Percentiles rank a stretch among this genome's conserved stretches.
Conservation (phyloP, 176 grass and related monocot species). For the Aegilops bicornis region DNA sequence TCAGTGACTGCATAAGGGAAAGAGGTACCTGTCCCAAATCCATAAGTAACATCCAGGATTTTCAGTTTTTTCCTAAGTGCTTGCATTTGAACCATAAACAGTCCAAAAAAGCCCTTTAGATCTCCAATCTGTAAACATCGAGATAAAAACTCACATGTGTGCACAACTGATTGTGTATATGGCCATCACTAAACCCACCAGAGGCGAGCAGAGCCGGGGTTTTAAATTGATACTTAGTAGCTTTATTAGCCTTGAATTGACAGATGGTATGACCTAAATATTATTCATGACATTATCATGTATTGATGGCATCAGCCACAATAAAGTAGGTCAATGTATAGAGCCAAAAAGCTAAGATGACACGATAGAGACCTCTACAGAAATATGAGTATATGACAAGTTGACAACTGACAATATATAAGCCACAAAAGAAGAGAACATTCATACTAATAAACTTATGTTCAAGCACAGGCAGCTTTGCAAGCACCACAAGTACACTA, state of each 20-base stretch:
- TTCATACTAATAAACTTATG: no score
- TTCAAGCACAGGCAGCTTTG: not conserved
- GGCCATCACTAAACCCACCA: not conserved
- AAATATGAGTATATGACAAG: not conserved
- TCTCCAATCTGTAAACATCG: slow-evolving; percentile 68
- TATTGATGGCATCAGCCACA: not conserved
- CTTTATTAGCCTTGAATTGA: not conserved
- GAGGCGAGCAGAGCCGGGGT: no score
- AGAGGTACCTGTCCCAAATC: slow-evolving; percentile 64
- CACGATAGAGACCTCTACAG: not conserved
- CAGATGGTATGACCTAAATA: not conserved
- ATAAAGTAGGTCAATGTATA: not conserved
- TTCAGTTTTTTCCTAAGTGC: slow-evolving; percentile 66
- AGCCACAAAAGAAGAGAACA: not conserved
- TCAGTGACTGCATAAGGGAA: not conserved
- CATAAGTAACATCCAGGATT: slow-evolving; percentile 84
- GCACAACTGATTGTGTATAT: not conserved
- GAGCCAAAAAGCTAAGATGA: slow-evolving; percentile 4
- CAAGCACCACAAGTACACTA: not conserved
- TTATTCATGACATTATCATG: not conserved
- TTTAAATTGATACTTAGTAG: not conserved
- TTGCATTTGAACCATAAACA: slow-evolving; percentile 97
- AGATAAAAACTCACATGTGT: not conserved
- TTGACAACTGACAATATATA: slow-evolving; percentile 14
- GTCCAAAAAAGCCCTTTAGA: slow-evolving; percentile 83